Evolutionary conservation across 306 rosid species (phyloP).

Genomic region (Cucurbita pepo): DNA sequence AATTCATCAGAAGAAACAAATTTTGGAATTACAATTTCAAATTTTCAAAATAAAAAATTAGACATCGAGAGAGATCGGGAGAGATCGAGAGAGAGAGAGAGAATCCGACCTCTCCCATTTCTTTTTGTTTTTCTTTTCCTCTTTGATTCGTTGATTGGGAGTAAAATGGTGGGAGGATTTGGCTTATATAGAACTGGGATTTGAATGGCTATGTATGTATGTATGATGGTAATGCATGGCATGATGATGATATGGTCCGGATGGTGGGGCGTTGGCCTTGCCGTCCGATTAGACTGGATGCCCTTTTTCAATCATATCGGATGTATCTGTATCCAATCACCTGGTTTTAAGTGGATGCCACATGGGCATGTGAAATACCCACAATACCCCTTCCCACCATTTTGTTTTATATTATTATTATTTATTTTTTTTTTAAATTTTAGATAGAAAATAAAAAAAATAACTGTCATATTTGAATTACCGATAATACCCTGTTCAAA

Average conservation of each 20-base stretch:
- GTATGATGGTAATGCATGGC: background rate
- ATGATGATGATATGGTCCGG: conserved; percentile 7
- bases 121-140: background rate
- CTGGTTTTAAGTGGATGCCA: background rate
- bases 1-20: background rate
- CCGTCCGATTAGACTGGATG: conserved; percentile 10
- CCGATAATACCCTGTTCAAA: too few species aligned
- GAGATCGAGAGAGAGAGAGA: too few species aligned
- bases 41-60: background rate
- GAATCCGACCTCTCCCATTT: conserved; percentile 6
- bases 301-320: background rate
- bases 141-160: background rate
- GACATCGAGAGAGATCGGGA: background rate
- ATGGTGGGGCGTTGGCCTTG: background rate
- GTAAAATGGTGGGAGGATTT: background rate
- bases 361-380: background rate
- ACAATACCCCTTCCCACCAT: background rate
- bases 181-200: background rate
- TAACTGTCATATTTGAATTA: too few species aligned
- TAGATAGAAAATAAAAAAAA: too few species aligned
- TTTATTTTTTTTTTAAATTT: too few species aligned
- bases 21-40: background rate
- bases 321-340: background rate
- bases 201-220: background rate
- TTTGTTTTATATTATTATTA: too few species aligned